These are phyloP conservation scores for Venustampulla echinocandica DNA, from an alignment of 495 filamentous ascomycete genomes.

Conservation along the genomic window DNA sequence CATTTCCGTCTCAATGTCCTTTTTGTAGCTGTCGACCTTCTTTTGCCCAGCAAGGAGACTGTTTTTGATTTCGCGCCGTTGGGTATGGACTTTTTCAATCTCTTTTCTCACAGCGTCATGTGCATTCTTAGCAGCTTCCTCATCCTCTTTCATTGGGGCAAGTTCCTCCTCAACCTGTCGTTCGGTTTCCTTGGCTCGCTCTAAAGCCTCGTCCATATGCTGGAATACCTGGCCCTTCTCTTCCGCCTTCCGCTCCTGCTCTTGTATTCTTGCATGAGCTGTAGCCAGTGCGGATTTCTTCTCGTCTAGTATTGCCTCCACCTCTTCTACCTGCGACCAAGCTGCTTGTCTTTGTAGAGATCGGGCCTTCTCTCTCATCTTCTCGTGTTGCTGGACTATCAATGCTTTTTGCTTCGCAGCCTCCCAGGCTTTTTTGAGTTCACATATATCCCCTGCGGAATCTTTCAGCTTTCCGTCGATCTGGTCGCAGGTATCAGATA, in stretches of 20 bases:
- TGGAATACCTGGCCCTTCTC: conserved; percentile 30
- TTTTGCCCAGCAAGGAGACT: conserved; percentile 27
- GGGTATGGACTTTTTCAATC: conserved; percentile 28
- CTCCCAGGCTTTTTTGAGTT: conserved; percentile 38
- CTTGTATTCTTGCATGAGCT: conserved; percentile 26
- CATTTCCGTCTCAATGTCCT: conserved; percentile 34
- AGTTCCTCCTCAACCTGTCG: conserved; percentile 43
- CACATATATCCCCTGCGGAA: conserved; percentile 39
- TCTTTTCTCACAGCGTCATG: conserved; percentile 27
- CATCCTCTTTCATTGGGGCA: conserved; percentile 29
- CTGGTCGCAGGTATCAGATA: conserved; percentile 57
- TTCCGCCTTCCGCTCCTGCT: conserved; percentile 10
- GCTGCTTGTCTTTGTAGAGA: conserved; percentile 22
- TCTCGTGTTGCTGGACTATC: conserved; percentile 33
- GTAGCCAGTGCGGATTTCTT: conserved; percentile 58
- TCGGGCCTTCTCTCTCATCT: conserved; percentile 18
- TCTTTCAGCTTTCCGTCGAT: conserved; percentile 48
- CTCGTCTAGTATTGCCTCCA: conserved; percentile 35
- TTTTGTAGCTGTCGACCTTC: conserved; percentile 29
- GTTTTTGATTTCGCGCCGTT: conserved; percentile 39
- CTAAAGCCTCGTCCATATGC: conserved; percentile 30
- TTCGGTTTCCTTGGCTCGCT: conserved; percentile 30
- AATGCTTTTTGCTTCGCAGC: conserved; percentile 27
- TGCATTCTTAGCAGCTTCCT: conserved; percentile 28
- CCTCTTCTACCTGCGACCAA: conserved; percentile 32